Percentiles rank a stretch among this genome's conserved stretches.
Conservation (phyloP, 768 basidiomycete genomes). For the Suillus lakei region DNA sequence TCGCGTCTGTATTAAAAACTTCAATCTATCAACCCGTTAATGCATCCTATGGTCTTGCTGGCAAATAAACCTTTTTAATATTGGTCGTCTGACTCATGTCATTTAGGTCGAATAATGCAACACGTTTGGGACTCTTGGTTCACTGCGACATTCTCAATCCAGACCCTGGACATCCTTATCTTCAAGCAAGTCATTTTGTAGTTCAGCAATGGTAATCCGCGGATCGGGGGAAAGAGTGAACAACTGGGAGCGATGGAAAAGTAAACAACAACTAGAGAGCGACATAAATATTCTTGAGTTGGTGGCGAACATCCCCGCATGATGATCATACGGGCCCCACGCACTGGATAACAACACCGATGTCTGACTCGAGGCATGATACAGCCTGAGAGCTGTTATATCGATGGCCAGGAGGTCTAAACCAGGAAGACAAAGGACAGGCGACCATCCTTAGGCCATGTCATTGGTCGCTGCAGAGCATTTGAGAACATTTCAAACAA, state of each 20-base stretch:
- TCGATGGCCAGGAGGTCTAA: not conserved
- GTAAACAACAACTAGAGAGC: not conserved
- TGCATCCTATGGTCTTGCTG: not conserved
- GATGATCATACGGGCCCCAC: not conserved
- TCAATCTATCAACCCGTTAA: not conserved
- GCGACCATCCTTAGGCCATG: not conserved
- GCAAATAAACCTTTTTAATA: not conserved
- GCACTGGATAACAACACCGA: not conserved
- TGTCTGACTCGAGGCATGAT: not conserved
- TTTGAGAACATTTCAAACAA: not conserved
- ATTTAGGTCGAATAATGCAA: not conserved
- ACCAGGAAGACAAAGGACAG: not conserved
- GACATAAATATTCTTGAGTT: not conserved
- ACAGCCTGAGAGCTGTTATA: not conserved
- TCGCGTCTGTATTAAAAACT: not conserved
- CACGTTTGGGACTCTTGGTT: not conserved
- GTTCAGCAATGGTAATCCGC: too few relatives aligned
- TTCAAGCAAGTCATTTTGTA: not conserved
- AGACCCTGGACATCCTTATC: not conserved
- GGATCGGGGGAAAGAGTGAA: not conserved
- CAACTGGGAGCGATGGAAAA: not conserved
- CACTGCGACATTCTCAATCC: not conserved
- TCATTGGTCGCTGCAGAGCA: not conserved
- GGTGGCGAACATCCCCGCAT: not conserved
- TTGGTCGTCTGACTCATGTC: not conserved